Conservation (phyloP, 192 early-diverging fungal genomes). For the Coemansia sp. region DNA sequence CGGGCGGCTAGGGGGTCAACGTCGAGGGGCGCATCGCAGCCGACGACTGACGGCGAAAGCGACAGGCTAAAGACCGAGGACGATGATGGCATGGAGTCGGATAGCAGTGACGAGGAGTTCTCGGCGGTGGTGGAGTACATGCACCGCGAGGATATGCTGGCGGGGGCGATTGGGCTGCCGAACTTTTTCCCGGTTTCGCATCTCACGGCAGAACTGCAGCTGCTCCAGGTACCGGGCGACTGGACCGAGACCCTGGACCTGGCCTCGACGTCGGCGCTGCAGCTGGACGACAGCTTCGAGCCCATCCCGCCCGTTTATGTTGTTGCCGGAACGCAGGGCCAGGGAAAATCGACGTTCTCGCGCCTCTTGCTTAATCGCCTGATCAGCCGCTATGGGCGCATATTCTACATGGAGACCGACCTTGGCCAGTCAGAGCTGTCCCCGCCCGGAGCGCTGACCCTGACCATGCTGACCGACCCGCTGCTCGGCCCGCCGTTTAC, state of each 20-base stretch:
- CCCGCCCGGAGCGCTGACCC: constrained; percentile 73
- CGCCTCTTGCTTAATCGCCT: constrained; percentile 75
- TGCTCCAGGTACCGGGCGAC: constrained; percentile 36
- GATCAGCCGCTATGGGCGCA: constrained; percentile 61
- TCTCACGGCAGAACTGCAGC: constrained; percentile 35
- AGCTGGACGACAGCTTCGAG: constrained; percentile 35
- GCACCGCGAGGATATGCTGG: constrained; percentile 10
- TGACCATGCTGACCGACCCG: constrained; percentile 71
- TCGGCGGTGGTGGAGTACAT: constrained; percentile 9
- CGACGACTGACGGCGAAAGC: constrained; percentile 3
- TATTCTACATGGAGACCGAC: constrained; percentile 91
- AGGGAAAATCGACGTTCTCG: constrained; percentile 91
- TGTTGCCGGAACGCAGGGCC: constrained; percentile 75
- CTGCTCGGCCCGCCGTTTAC: constrained; percentile 86
- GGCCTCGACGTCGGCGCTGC: constrained; percentile 21
- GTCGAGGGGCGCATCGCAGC: background rate
- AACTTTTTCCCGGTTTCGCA: constrained; percentile 21
- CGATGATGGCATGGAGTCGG: constrained; percentile 5
- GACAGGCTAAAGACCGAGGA: constrained; percentile 8
- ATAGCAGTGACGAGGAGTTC: constrained; percentile 6
- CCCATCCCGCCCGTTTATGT: constrained; percentile 56
- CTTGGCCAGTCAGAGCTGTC: constrained; percentile 91
- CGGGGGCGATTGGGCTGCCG: constrained; percentile 8
- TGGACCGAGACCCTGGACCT: constrained; percentile 34
- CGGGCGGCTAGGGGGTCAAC: background rate